Percentiles rank a stretch among this genome's conserved stretches.
Conservation (phyloP, 495 filamentous ascomycete species). For the Ramalina intermedia region DNA sequence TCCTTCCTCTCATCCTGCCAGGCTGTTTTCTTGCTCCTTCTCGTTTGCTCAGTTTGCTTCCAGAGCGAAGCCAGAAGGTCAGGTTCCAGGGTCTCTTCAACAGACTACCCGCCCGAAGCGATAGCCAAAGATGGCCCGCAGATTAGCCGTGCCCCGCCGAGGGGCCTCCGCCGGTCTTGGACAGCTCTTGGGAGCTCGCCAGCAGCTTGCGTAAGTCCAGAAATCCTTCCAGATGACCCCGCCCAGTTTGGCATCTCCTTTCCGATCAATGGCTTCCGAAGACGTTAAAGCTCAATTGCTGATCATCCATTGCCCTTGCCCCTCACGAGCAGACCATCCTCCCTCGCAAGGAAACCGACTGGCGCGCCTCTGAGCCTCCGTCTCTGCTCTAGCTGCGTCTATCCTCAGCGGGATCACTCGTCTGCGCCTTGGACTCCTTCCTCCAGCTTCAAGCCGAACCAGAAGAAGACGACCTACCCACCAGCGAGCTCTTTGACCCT, state of each 20-base stretch:
- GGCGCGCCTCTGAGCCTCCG: not conserved
- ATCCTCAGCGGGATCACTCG: conserved; percentile 1
- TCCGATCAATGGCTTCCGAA: not conserved
- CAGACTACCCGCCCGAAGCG: not conserved
- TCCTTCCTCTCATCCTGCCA: not conserved
- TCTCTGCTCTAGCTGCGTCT: conserved; percentile 4
- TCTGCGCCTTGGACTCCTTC: not conserved
- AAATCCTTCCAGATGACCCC: not conserved
- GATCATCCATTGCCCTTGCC: not conserved
- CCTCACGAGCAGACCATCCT: not conserved
- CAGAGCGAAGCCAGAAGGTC: not conserved
- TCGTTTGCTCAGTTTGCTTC: not conserved
- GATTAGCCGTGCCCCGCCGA: conserved; percentile 10
- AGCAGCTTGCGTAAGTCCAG: conserved; percentile 6
- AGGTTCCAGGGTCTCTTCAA: not conserved
- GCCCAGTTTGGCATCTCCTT: not conserved
- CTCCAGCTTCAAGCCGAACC: not conserved
- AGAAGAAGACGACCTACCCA: conserved; percentile 10
- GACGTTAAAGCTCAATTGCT: not conserved
- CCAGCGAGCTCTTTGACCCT: not conserved
- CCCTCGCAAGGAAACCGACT: not conserved
- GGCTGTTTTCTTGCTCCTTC: not conserved
- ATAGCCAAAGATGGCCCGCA: conserved; percentile 6
- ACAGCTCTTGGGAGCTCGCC: conserved; percentile 6
- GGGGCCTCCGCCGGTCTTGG: not conserved